Conservation (phyloP, 805 yeast species). For the Brettanomyces sp. region DNA sequence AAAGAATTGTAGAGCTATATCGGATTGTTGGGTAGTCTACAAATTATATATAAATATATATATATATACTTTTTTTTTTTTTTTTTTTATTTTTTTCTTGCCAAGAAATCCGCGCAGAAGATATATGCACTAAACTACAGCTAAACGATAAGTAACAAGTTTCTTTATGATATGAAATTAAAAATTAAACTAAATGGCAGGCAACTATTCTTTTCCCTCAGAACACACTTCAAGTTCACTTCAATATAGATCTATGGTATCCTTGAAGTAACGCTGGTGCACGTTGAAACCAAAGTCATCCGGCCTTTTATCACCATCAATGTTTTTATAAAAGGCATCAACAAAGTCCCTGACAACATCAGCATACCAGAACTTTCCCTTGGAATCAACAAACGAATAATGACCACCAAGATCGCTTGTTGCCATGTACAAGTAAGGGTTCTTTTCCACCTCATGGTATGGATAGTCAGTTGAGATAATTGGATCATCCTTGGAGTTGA, state of each 20-base stretch:
- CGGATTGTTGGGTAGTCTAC: too few relatives aligned
- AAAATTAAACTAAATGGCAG: too few relatives aligned
- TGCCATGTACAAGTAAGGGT: slow-evolving; percentile 50
- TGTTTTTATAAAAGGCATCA: slow-evolving; percentile 23
- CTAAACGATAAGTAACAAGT: too few relatives aligned
- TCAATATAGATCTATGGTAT: slow-evolving; percentile 10
- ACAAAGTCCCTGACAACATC: slow-evolving; percentile 33
- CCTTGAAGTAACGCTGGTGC: slow-evolving; percentile 11
- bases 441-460: slow-evolving; percentile 33
- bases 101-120: too few relatives aligned
- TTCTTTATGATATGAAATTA: too few relatives aligned
- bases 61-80: too few relatives aligned
- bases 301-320: slow-evolving; percentile 6
- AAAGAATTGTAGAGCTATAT: too few relatives aligned
- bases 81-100: too few relatives aligned
- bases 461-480: slow-evolving; percentile 50
- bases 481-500: slow-evolving; percentile 63
- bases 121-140: too few relatives aligned
- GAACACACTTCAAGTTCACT: too few relatives aligned
- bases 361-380: slow-evolving; percentile 40
- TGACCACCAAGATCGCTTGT: slow-evolving; percentile 68
- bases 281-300: slow-evolving; percentile 14
- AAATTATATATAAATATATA: too few relatives aligned
- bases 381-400: slow-evolving; percentile 38
- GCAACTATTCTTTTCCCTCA: too few relatives aligned